phyloP scores from a whole-genome alignment of 192 early-diverging fungal genomes.

The Gamsiella multidivaricata region DNA sequence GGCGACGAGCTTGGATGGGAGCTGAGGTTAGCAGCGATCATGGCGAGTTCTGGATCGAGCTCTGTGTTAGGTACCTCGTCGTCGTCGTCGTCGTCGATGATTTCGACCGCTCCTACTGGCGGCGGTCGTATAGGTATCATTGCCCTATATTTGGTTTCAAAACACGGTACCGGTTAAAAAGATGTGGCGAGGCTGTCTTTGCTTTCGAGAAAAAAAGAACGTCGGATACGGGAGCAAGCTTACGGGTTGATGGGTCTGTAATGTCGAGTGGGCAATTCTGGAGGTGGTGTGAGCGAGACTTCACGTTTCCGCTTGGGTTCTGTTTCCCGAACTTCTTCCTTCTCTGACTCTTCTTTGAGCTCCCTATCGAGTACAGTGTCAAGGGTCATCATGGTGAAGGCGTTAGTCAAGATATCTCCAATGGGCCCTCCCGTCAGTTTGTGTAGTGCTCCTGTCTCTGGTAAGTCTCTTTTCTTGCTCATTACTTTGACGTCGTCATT shows the following conservation, averaged over 20 bases:
- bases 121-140: background rate
- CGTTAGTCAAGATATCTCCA: no score
- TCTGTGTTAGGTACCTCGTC: constrained; percentile 3
- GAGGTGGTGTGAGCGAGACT: constrained; percentile 63
- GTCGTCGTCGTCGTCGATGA: constrained; percentile 10
- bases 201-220: no score
- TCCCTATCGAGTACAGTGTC: no score
- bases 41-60: constrained; percentile 62
- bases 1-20: constrained; percentile 1
- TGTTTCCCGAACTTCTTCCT: background rate
- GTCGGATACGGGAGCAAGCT: background rate
- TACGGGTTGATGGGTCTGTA: background rate
- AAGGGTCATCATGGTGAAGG: background rate
- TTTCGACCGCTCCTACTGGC: background rate
- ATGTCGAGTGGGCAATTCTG: constrained; percentile 17
- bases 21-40: constrained; percentile 31
- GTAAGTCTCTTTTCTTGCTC: background rate
- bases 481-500: background rate
- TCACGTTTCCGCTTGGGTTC: constrained; percentile 49
- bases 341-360: constrained; percentile 14
- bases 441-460: background rate
- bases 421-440: no score
- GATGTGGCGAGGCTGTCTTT: background rate
- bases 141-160: no score
- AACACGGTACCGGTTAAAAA: no score